Percentiles rank a stretch among this genome's conserved stretches.
Evolutionary conservation across 1,284 basidiomycete genomes (phyloP).

Genomic region (Sporisorium scitamineum): DNA sequence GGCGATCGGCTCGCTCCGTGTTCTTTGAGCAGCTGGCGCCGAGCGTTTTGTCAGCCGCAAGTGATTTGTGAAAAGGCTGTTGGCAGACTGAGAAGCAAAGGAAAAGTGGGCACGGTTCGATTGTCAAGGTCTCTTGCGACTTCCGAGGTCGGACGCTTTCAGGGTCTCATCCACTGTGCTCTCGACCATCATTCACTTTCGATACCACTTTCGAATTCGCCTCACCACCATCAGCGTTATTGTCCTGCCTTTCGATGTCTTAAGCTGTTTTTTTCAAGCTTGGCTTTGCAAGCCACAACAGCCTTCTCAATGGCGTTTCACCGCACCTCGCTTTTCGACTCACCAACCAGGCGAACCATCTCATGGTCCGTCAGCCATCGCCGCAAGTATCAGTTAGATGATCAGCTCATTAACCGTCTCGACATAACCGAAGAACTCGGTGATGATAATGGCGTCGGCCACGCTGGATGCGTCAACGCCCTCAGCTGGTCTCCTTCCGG

Average conservation of each 20-base stretch:
- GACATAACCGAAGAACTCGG: conserved; percentile 43
- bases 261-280: neutral
- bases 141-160: too few relatives aligned
- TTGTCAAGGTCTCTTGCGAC: too few relatives aligned
- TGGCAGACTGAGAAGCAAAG: too few relatives aligned
- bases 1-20: too few relatives aligned
- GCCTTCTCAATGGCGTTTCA: conserved; percentile 12
- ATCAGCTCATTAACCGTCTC: conserved; percentile 32
- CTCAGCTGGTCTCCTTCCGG: conserved; percentile 84
- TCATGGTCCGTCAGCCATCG: conserved; percentile 20
- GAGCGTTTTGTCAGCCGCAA: neutral
- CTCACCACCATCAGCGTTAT: neutral
- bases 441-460: conserved; percentile 34
- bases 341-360: conserved; percentile 14
- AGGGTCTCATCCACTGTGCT: too few relatives aligned
- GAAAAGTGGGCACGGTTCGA: too few relatives aligned
- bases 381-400: conserved; percentile 24
- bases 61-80: neutral
- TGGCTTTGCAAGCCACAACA: conserved; percentile 2
- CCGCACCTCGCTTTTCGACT: conserved; percentile 3
- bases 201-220: too few relatives aligned
- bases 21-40: too few relatives aligned
- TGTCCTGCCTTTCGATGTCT: conserved; percentile 4
- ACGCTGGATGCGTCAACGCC: conserved; percentile 71
- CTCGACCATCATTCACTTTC: neutral